phyloP scores from a whole-genome alignment of 2,329 filamentous ascomycete species.

The Colletotrichum tamarilloi region DNA sequence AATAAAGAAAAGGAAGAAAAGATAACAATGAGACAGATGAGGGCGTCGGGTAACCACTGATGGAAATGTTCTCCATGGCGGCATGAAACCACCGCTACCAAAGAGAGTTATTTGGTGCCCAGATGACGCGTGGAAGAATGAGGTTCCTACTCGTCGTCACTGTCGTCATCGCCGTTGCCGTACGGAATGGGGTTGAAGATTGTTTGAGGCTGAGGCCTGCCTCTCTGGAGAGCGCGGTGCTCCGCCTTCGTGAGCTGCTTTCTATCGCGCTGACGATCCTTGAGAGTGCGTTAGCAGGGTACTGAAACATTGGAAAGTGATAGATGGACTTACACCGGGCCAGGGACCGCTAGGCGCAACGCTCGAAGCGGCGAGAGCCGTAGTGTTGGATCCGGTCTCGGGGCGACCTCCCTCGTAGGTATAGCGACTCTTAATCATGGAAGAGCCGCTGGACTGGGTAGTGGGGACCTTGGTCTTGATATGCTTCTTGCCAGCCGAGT shows the following conservation, averaged over 20 bases:
- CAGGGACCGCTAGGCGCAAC: not conserved
- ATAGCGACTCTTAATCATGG: not conserved
- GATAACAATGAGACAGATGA: not conserved
- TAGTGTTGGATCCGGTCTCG: not conserved
- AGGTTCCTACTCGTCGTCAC: conserved; percentile 4
- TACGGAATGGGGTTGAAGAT: not conserved
- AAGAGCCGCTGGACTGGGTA: conserved; percentile 3
- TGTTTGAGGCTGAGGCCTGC: not conserved
- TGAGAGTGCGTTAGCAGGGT: not conserved
- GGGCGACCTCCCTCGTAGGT: not conserved
- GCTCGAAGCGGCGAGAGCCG: not conserved
- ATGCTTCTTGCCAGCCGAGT: conserved; percentile 40
- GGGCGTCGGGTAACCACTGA: too few relatives aligned
- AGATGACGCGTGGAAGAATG: too few relatives aligned
- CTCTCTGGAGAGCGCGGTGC: conserved; percentile 20
- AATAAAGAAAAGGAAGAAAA: not conserved
- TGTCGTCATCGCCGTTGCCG: not conserved
- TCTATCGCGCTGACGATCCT: conserved; percentile 19
- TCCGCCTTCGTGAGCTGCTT: conserved; percentile 25
- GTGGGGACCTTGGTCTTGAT: conserved; percentile 40
- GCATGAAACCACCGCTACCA: too few relatives aligned
- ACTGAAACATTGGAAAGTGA: too few relatives aligned
- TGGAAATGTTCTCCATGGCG: too few relatives aligned
- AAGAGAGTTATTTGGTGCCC: too few relatives aligned
- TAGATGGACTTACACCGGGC: not conserved